phyloP scores from a whole-genome alignment of 306 rosid species.

The Fragaria iinumae region DNA sequence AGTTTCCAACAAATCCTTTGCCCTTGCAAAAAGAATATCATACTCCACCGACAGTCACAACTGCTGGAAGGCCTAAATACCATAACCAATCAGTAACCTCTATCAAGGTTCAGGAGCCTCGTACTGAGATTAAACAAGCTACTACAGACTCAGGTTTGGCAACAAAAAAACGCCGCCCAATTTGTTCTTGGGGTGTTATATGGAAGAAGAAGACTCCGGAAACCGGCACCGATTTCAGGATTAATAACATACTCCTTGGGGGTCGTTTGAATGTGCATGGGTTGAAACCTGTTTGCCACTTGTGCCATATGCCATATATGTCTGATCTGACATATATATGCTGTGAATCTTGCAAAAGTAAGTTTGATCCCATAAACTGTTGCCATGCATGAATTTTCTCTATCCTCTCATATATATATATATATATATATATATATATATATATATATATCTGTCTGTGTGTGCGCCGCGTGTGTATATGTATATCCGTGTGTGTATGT shows the following conservation, averaged over 20 bases:
- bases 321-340: conserved; percentile 76
- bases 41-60: conserved; percentile 36
- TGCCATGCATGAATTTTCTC: not conserved
- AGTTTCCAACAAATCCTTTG: conserved; percentile 82
- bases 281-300: conserved; percentile 55
- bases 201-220: conserved; percentile 76
- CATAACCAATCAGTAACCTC: conserved; percentile 35
- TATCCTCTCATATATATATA: not conserved
- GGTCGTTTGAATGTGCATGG: conserved; percentile 46
- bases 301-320: conserved; percentile 70
- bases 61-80: conserved; percentile 41
- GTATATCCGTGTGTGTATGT: not conserved
- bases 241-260: conserved; percentile 63
- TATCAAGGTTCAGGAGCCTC: conserved; percentile 38
- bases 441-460: too few relatives aligned
- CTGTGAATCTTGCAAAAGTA: conserved; percentile 78
- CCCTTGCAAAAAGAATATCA: conserved; percentile 49
- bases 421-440: not conserved
- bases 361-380: conserved; percentile 34
- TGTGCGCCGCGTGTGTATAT: too few relatives aligned
- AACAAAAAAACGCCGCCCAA: conserved; percentile 43
- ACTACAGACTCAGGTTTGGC: conserved; percentile 42
- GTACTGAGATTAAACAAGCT: conserved; percentile 38
- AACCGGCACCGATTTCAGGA: conserved; percentile 51
- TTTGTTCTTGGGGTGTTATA: conserved; percentile 78